Evolutionary conservation across 768 basidiomycete genomes (phyloP), one percentile per base, ranked within the genome.

Genomic region (Russula virescens): DNA sequence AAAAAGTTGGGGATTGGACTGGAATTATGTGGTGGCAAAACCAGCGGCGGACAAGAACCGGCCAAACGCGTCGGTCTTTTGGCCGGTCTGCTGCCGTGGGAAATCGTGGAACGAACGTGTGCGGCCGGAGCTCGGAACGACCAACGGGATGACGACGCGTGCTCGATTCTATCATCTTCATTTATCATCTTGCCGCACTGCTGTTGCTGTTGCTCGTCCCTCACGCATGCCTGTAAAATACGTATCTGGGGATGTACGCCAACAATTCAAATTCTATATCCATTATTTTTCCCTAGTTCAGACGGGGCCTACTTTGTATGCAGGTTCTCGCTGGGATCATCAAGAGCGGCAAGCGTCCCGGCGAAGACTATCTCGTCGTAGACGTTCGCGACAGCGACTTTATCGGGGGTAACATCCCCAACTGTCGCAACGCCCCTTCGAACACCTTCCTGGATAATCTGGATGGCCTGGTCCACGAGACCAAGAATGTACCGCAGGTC

Each of bases 341-440:
- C 67, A 91, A 86, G 73, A 83, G 81, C 69, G 80, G 79, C 60
- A 84, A 84, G 68, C 74, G 76, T 35, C 75, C 82, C 9, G 74
- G 77, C 68, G 82, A 83, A 71, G 89, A 92, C 70, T 93, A 85
- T 70, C 72, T 87, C 34, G 80, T 94, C 48, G 81, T 94, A 45
- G 91, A 94, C 71, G 91, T 94, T 35, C 85, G 91, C n/a, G 91
- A 91, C 71, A 82, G 86, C 60, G 91, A 94, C 66, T 89, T 79
- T 73, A 76, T 71, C 13, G 91, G 91, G 66, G 91, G 91, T 42
- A 87, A 93, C 71, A 90, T 94, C 72, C 83, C 80, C 66, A 79
- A 81, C 64, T 79, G 82, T 46, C 69, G 81, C 61, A 83, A 89
- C 69, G 70, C 78, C 38, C 91, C 91, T 1, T 88, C 88, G 9